Conservation (phyloP, 2,329 filamentous ascomycete species). For the Botryotinia globosa region DNA sequence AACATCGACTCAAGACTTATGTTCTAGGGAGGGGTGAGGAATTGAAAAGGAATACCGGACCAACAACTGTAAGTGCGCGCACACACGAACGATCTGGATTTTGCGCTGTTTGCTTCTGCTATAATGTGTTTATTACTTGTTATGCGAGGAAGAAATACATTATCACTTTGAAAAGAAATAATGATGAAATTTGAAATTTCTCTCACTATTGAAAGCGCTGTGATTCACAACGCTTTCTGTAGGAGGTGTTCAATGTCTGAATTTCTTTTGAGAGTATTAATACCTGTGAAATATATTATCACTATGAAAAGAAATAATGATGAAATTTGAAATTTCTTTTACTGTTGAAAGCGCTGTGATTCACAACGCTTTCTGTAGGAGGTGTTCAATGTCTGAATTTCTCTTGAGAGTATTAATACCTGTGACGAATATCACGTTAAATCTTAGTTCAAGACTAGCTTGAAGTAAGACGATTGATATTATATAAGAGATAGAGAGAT, state of each 20-base stretch:
- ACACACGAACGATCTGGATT: not conserved
- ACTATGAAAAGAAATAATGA: constrained; percentile 47
- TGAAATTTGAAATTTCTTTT: constrained; percentile 23
- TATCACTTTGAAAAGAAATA: constrained; percentile 47
- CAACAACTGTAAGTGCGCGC: not conserved
- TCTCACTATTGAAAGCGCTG: constrained; percentile 2
- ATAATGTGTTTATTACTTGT: not conserved
- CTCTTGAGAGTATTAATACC: not conserved
- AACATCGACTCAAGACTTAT: not conserved
- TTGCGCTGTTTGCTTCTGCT: not conserved
- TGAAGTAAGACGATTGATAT: too few species aligned
- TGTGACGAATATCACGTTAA: too few species aligned
- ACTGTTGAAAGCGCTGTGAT: constrained; percentile 23
- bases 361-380: constrained; percentile 33
- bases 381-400: not conserved
- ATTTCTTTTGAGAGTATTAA: not conserved
- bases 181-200: constrained; percentile 36
- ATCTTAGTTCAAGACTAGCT: too few species aligned
- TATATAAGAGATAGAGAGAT: too few species aligned
- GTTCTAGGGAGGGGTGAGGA: not conserved
- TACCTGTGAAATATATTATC: constrained; percentile 31
- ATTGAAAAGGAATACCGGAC: not conserved
- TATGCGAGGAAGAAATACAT: not conserved
- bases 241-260: not conserved
- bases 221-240: constrained; percentile 36